Conservation (phyloP, 2,329 filamentous ascomycete genomes). For the Penicillium italicum region DNA sequence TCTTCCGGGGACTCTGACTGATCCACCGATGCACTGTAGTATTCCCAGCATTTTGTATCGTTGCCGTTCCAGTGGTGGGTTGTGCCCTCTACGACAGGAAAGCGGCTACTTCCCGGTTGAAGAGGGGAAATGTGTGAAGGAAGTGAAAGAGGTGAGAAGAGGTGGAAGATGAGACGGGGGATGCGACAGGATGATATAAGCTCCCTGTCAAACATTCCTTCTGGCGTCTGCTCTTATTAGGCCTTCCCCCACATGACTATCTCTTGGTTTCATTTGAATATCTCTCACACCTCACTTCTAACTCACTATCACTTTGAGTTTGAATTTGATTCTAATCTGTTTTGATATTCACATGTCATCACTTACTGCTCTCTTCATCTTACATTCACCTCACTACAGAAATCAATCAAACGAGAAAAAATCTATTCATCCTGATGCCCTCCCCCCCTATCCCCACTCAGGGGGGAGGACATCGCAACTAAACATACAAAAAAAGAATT, state of each 20-base stretch:
- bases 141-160: not conserved
- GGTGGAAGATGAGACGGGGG: not conserved
- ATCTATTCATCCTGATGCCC: slow-evolving; percentile 2
- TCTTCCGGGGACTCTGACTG: not conserved
- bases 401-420: not conserved
- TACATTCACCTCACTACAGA: not conserved
- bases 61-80: not conserved
- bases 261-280: not conserved
- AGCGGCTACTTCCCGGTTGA: not conserved
- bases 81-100: not conserved
- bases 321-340: no score
- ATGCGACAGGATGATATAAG: not conserved
- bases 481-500: slow-evolving; percentile 5
- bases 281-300: not conserved
- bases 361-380: not conserved
- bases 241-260: not conserved
- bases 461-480: not conserved
- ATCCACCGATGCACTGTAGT: not conserved
- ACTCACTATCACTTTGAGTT: not conserved
- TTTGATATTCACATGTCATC: not conserved
- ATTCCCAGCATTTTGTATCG: not conserved
- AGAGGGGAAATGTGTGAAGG: no score
- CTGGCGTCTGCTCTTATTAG: not conserved
- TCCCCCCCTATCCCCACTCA: not conserved
- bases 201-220: not conserved